Evolutionary conservation across 345 rosid species (phyloP).

Genomic region (Mangifera indica): DNA sequence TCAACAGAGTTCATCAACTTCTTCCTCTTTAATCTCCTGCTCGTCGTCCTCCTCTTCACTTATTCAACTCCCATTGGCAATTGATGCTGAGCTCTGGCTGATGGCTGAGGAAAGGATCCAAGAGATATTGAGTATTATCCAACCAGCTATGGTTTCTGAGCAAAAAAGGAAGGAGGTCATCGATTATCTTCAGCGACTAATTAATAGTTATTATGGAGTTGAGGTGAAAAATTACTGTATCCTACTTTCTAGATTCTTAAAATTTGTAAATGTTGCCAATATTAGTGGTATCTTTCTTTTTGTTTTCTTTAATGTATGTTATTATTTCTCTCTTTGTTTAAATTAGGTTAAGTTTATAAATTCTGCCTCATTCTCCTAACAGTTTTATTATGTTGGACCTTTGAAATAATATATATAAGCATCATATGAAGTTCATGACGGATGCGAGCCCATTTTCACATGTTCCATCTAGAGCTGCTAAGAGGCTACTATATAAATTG

Average conservation of each 20-base stretch:
- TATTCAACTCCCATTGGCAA: slow-evolving; percentile 34
- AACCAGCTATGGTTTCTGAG: slow-evolving; percentile 67
- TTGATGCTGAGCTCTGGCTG: slow-evolving; percentile 60
- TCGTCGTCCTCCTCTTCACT: slow-evolving; percentile 31
- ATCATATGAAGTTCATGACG: slow-evolving; percentile 6
- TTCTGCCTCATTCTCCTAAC: background rate
- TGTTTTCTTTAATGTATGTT: background rate
- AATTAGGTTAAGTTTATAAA: slow-evolving; percentile 12
- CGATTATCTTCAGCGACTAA: slow-evolving; percentile 48
- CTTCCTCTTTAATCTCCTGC: slow-evolving; percentile 34
- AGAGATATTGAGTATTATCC: slow-evolving; percentile 68
- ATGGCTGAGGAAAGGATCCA: slow-evolving; percentile 70
- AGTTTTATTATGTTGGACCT: slow-evolving; percentile 6
- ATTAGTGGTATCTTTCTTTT: background rate
- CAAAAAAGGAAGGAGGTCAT: slow-evolving; percentile 59
- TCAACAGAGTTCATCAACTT: slow-evolving; percentile 44
- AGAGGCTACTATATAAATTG: slow-evolving; percentile 1
- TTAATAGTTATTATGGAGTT: slow-evolving; percentile 49
- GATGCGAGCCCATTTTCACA: slow-evolving; percentile 7
- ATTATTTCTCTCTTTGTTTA: background rate
- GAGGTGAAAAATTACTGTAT: slow-evolving; percentile 54
- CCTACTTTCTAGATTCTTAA: slow-evolving; percentile 11
- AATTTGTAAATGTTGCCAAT: background rate
- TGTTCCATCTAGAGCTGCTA: background rate
- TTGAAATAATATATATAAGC: background rate